Evolutionary conservation across 345 rosid genomes (phyloP), one percentile per base, ranked within the genome.

Genomic region (Bruguiera parviflora): DNA sequence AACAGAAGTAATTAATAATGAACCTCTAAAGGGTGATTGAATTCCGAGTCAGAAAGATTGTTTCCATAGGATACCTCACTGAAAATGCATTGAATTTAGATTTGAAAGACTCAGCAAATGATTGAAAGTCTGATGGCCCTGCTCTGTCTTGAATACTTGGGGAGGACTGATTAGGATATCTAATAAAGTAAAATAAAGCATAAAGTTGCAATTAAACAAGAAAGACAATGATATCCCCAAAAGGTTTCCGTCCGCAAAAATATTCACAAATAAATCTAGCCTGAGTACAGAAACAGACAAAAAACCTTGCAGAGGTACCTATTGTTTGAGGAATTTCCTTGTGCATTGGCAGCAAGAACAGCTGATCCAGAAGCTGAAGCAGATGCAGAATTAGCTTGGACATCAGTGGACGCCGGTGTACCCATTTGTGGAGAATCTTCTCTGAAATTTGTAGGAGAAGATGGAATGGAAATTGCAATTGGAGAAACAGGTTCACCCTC

Each of bases 51-150:
- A 24, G 18, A 56, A 22, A 21, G 65, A 53, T 64, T 20, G 16
- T 28, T 62, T 62, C 46, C 20, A 43, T 58, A 65, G 5, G 47
- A 51, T 77, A 92, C 99, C 96, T 89, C 31, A 69, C 77, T 68
- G 99, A 95, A 67, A 88, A 88, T 39, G 96, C 87, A 76, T 76
- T 87, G 61, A 92, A 71, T 52, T 90, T 81, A 37, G 96, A 89
- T 78, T 88, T 92, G 7, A 92, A 62, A 59, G 96, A 84, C 43
- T 95, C 99, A 29, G 97, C 92, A 82, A 95, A 88, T 25, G 96
- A 87, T 49, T 87, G 99, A 47, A 83, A 73, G 29, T 92, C 97
- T 0, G 99, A 95, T 66, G 96, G 92, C 65, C 97, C 96, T 21
- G 89, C 97, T 81, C 83, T 83, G 58, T 92, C 96, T 77, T 90